Conservation (phyloP, 192 early-diverging fungal species). For the Piromyces finnis region DNA sequence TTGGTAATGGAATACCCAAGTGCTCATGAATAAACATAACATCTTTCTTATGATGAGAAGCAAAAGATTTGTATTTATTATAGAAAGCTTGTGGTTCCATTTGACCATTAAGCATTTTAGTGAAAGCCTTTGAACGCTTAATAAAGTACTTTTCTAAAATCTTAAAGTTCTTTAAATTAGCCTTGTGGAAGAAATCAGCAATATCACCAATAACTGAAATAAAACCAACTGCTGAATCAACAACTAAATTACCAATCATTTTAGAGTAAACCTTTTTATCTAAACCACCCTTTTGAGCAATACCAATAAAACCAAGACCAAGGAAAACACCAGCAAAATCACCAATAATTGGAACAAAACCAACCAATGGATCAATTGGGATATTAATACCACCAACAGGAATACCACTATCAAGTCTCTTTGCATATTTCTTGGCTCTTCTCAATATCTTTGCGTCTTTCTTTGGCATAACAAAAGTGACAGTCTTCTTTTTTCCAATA, state of each 20-base stretch:
- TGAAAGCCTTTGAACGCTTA: neutral
- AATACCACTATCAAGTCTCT: neutral
- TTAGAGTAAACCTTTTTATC: neutral
- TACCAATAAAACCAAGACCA: neutral
- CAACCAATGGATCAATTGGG: neutral
- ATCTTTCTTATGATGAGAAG: neutral
- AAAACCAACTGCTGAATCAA: neutral
- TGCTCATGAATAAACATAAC: neutral
- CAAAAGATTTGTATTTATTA: neutral
- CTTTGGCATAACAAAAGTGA: neutral
- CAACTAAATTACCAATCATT: neutral
- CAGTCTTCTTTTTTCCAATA: neutral
- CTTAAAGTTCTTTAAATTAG: neutral
- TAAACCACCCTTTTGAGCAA: neutral
- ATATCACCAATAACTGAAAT: neutral
- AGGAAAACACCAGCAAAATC: neutral
- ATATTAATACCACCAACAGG: neutral
- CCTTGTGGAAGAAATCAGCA: neutral
- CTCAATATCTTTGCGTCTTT: neutral
- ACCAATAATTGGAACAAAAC: neutral
- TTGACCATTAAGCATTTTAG: neutral
- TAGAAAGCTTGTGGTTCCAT: neutral
- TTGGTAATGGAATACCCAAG: neutral
- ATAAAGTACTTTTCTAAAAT: neutral
- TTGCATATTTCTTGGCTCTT: neutral